Evolutionary conservation across 805 yeast species (phyloP).

Genomic region (Yarrowia sp.): DNA sequence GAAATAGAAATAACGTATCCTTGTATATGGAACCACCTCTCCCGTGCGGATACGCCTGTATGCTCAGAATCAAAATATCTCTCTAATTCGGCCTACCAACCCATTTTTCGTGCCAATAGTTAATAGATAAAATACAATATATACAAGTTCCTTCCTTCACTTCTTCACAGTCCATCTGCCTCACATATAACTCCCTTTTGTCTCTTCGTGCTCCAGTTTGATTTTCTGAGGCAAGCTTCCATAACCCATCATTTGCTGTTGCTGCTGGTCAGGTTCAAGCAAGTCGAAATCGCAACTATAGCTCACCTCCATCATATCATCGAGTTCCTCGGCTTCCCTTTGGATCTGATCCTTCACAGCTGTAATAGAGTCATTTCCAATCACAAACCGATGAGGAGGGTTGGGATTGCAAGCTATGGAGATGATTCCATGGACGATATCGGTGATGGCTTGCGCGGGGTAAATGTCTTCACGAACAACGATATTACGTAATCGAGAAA

Average conservation of each 20-base stretch:
- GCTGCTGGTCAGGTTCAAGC: neutral
- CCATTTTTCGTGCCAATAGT: too few species aligned
- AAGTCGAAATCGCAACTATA: conserved; percentile 18
- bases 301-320: conserved; percentile 34
- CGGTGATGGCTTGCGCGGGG: conserved; percentile 14
- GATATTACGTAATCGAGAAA: neutral
- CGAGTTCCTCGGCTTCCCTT: conserved; percentile 26
- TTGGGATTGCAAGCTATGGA: conserved; percentile 19
- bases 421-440: conserved; percentile 34
- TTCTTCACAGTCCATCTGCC: neutral
- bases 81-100: too few species aligned
- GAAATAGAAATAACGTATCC: too few species aligned
- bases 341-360: conserved; percentile 27
- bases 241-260: neutral
- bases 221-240: neutral
- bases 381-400: conserved; percentile 34
- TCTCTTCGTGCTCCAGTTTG: conserved; percentile 2
- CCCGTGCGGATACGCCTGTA: too few species aligned
- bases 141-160: neutral
- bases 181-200: neutral
- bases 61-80: too few species aligned
- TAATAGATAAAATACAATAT: neutral
- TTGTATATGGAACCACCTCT: too few species aligned
- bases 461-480: conserved; percentile 24
- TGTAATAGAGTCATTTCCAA: conserved; percentile 11